A percentile compares a stretch with the other conserved stretches of the same genome.
Evolutionary conservation across 805 yeast genomes (phyloP).

Genomic region (Monosporozyma siamensis): DNA sequence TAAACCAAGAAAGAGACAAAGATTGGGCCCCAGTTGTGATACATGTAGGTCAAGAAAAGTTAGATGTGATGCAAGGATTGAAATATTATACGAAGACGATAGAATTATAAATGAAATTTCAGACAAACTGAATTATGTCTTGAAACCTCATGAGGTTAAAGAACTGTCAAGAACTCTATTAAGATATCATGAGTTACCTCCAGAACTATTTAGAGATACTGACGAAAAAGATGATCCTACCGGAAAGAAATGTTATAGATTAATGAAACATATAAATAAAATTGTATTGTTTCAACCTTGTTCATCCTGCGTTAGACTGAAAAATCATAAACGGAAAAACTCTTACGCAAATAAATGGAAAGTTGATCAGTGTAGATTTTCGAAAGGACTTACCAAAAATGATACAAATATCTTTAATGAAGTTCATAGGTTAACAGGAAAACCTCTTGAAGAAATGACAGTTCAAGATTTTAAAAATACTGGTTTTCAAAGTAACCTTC

Average conservation of each 20-base stretch:
- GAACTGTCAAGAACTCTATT: conserved; percentile 2
- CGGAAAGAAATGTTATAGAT: not conserved
- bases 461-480: conserved; percentile 8
- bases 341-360: not conserved
- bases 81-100: conserved; percentile 29
- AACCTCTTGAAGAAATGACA: conserved; percentile 9
- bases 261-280: conserved; percentile 24
- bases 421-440: conserved; percentile 11
- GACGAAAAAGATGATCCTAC: not conserved
- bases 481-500: conserved; percentile 3
- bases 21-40: conserved; percentile 71
- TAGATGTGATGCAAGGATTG: conserved; percentile 61
- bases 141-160: conserved; percentile 11
- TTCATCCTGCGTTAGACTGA: conserved; percentile 38
- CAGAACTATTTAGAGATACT: not conserved
- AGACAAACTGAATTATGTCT: conserved; percentile 16
- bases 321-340: conserved; percentile 4
- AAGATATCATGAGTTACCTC: conserved; percentile 1
- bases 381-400: conserved; percentile 58
- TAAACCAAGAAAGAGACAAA: conserved; percentile 36
- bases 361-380: conserved; percentile 28
- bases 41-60: conserved; percentile 59
- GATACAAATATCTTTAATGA: conserved; percentile 33
- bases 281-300: conserved; percentile 46
- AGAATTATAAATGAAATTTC: conserved; percentile 13